Conservation (phyloP, 2,329 filamentous ascomycete species). For the Fusarium dlaminii region DNA sequence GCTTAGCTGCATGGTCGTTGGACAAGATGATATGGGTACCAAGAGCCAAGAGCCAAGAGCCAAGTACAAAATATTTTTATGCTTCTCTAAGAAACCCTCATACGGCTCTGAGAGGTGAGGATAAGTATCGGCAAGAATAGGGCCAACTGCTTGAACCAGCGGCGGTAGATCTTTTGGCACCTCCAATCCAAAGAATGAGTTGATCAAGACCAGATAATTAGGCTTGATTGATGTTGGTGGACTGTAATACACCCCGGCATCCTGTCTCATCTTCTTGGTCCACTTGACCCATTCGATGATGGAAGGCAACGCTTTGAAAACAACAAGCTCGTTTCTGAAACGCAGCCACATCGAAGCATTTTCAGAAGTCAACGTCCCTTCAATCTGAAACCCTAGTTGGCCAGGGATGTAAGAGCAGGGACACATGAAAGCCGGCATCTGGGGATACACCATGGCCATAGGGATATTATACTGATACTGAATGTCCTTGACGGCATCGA, state of each 20-base stretch:
- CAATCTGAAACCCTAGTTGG: conserved; percentile 52
- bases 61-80: conserved; percentile 48
- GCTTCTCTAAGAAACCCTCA: conserved; percentile 42
- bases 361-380: conserved; percentile 49
- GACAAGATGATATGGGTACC: conserved; percentile 50
- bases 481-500: conserved; percentile 52
- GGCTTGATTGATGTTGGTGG: conserved; percentile 47
- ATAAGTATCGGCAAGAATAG: conserved; percentile 48
- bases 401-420: conserved; percentile 52
- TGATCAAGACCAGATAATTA: conserved; percentile 52
- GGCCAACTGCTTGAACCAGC: conserved; percentile 48
- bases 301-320: conserved; percentile 43
- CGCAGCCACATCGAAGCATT: conserved; percentile 50
- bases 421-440: conserved; percentile 52
- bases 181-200: conserved; percentile 55
- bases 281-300: conserved; percentile 45
- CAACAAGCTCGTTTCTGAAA: conserved; percentile 47
- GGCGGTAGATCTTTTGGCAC: conserved; percentile 53
- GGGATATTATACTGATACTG: conserved; percentile 47
- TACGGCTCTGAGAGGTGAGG: conserved; percentile 39
- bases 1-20: conserved; percentile 37
- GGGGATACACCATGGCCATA: conserved; percentile 50
- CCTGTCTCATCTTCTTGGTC: conserved; percentile 45
- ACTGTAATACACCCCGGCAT: conserved; percentile 43
- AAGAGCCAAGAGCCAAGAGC: too few species aligned